phyloP scores from a whole-genome alignment of 306 rosid genomes.

The Cucurbita maxima region DNA sequence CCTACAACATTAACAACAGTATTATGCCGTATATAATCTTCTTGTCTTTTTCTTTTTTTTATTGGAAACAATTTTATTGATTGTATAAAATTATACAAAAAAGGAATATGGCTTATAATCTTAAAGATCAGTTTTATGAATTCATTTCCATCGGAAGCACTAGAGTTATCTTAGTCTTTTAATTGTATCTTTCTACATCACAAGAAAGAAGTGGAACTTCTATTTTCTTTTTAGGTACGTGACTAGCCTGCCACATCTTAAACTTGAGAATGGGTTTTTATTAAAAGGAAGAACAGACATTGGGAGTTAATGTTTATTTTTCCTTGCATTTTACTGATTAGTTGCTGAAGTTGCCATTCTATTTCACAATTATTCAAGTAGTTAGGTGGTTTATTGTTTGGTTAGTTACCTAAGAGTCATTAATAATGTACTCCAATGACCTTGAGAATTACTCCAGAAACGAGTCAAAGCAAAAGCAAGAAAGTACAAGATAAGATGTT shows the following conservation, averaged over 20 bases:
- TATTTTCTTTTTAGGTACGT: neutral
- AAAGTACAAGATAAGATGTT: slow-evolving; percentile 10
- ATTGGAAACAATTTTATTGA: too few relatives aligned
- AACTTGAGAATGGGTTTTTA: neutral
- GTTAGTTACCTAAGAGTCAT: neutral
- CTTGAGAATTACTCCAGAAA: neutral
- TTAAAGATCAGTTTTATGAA: too few relatives aligned
- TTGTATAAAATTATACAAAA: too few relatives aligned
- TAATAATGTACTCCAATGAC: neutral
- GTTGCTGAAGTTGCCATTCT: neutral
- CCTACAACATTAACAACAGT: neutral
- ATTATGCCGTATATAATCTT: neutral
- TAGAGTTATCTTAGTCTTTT: neutral
- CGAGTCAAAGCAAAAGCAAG: neutral
- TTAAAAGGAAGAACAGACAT: neutral
- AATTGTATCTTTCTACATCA: neutral
- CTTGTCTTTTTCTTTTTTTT: too few relatives aligned
- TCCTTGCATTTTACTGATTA: neutral
- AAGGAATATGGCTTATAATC: too few relatives aligned
- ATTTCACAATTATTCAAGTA: neutral
- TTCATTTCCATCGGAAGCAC: neutral
- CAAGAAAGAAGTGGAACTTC: neutral
- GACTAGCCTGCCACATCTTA: neutral
- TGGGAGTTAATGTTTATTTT: neutral
- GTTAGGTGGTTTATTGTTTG: neutral